A percentile compares a stretch with the other conserved stretches of the same genome.
phyloP scores from a whole-genome alignment of 192 early-diverging fungal species.

The Rhizophagus clarus region DNA sequence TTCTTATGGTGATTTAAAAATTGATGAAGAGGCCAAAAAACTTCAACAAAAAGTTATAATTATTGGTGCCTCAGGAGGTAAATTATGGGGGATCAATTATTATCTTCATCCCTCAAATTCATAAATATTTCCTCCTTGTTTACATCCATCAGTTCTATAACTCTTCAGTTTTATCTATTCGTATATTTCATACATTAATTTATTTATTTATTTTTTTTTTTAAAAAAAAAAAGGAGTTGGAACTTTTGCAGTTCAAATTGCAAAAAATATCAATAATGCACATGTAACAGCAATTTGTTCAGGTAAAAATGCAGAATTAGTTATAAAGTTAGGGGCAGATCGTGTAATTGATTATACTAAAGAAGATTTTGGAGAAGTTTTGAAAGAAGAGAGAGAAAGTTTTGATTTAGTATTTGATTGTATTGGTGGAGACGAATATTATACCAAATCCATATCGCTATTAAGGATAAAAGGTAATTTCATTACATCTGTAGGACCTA shows the following conservation, averaged over 20 bases:
- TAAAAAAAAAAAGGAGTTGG: constrained; percentile 36
- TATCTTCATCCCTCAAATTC: too few species aligned
- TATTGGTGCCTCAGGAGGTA: constrained; percentile 55
- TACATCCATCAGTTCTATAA: too few species aligned
- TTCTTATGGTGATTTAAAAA: not conserved
- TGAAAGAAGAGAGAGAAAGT: constrained; percentile 32
- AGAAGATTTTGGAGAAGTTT: constrained; percentile 35
- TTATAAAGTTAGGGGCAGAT: constrained; percentile 57
- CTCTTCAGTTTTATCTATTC: not conserved
- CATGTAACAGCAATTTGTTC: constrained; percentile 58
- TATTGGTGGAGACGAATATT: constrained; percentile 36
- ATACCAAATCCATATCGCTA: not conserved
- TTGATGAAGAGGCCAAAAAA: constrained; percentile 6
- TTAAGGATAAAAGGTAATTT: constrained; percentile 4
- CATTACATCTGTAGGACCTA: not conserved
- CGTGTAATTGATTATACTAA: constrained; percentile 57
- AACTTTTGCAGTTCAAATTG: constrained; percentile 51
- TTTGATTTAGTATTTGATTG: constrained; percentile 52
- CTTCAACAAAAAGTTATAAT: constrained; percentile 42
- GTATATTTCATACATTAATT: not conserved
- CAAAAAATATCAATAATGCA: constrained; percentile 51
- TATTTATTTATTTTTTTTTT: not conserved
- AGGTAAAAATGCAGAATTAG: constrained; percentile 48
- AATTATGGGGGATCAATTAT: too few species aligned
- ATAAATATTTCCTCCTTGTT: too few species aligned